These are phyloP conservation scores for Brassica balearica DNA, from an alignment of 441 rosid genomes.

Conservation along the genomic window DNA sequence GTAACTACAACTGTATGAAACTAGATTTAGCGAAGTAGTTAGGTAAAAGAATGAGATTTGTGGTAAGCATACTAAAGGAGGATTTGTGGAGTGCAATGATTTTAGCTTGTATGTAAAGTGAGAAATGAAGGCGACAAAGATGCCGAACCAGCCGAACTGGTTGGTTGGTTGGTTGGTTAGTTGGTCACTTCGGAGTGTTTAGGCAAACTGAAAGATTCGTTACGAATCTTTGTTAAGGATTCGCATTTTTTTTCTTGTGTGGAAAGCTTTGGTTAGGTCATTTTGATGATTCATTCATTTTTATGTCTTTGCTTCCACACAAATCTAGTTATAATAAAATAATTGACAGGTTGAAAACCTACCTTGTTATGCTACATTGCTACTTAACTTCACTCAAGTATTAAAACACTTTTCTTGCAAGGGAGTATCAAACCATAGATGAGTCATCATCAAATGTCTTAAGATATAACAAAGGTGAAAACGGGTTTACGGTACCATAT, in stretches of 20 bases:
- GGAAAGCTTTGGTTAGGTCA: no score
- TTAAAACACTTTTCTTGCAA: slow-evolving; percentile 5
- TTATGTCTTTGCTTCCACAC: no score
- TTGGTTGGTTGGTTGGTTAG: slow-evolving; percentile 30
- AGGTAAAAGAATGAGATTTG: slow-evolving; percentile 10
- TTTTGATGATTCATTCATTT: no score
- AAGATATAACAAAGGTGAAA: neutral
- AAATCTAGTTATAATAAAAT: neutral
- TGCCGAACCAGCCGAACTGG: slow-evolving; percentile 30
- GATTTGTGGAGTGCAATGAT: slow-evolving; percentile 26
- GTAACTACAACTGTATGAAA: neutral
- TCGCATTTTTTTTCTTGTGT: slow-evolving; percentile 2
- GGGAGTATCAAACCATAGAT: neutral
- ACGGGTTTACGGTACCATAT: neutral
- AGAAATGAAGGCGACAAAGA: slow-evolving; percentile 30
- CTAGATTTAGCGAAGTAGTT: neutral
- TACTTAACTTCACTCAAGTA: neutral
- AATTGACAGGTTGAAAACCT: neutral
- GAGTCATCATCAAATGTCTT: slow-evolving; percentile 6
- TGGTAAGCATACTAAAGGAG: slow-evolving; percentile 6
- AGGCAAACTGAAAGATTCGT: slow-evolving; percentile 38
- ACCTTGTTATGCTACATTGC: neutral
- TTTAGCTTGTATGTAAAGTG: slow-evolving; percentile 31
- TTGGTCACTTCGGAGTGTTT: slow-evolving; percentile 25
- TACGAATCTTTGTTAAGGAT: slow-evolving; percentile 35